Base-by-base conservation (phyloP, 139 green algal species). In the Chlorella sorokiniana region DNA sequence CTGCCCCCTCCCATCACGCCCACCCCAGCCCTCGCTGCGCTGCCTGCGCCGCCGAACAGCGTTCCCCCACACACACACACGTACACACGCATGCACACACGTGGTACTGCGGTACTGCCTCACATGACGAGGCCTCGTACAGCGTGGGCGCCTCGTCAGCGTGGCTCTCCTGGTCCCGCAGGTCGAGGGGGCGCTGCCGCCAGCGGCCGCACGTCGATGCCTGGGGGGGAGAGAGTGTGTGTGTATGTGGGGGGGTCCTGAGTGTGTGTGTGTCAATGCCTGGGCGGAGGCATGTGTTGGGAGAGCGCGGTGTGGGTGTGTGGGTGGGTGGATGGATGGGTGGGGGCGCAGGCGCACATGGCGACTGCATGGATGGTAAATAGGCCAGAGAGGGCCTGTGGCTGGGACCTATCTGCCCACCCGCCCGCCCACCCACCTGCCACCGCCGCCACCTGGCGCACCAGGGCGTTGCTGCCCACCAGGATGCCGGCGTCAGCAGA, bases 401-500 rank as follows among this genome's bases (percentile, higher is more conserved):
- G 9, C 59, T 35, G 20, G 23, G 27, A 37, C 59, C 29, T 7
- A 29, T 10, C 62, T 27, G 16, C 31, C n/a, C 31, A n/a, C 35
- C 37, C 22, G 23, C 37, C 65, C 27, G 3, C 67, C 5, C 22
- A 3, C 61, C 0, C 59, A 71, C 75, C 75, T 81, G 73, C 81
- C 11, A 73, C 78, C 27, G 76, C 79, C 14, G 83, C 82, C 31
- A 91, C 85, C 48, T 76, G 82, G 2, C 87, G 86, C 35, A 96
- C 84, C 35, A 85, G 52, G 23, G 65, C 51, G 75, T 92, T 94
- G 38, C 44, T 20, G 14, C 91, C 92, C 14, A 97, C 70, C 37
- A 97, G 76, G 56, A 97, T 91, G 51, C 93, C 94, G 18, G 92
- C 78, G 69, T 96, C 91, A 16, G 93, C 92, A 18, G 76, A 75